Evolutionary conservation across 148 eudicot genomes (phyloP).

Genomic region (Rhododendron griersonianum): DNA sequence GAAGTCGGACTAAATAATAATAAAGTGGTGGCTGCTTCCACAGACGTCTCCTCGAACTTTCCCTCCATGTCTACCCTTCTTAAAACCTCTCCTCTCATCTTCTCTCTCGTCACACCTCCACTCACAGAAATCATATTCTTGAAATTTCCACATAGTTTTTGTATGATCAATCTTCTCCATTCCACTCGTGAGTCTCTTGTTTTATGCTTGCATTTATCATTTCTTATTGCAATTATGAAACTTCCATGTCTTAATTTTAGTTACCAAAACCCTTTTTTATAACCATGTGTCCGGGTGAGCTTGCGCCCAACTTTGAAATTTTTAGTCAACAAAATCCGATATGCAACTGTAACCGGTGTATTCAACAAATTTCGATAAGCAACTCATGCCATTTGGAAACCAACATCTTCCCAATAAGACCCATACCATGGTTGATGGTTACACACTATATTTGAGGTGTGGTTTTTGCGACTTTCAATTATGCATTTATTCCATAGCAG

Average conservation of each 20-base stretch:
- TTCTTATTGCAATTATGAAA: background rate
- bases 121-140: background rate
- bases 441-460: too few species aligned
- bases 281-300: background rate
- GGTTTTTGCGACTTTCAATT: too few species aligned
- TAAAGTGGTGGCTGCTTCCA: background rate
- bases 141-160: background rate
- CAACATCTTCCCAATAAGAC: too few species aligned
- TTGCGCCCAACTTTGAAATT: background rate
- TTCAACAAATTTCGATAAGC: too few species aligned
- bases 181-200: background rate
- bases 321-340: too few species aligned
- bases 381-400: too few species aligned
- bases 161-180: background rate
- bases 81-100: background rate
- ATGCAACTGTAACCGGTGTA: too few species aligned
- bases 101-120: background rate
- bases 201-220: background rate
- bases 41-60: slow-evolving; percentile 3
- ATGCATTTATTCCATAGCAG: background rate
- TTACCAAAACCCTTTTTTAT: background rate
- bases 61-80: background rate
- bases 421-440: too few species aligned
- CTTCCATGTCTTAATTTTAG: background rate
- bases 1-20: background rate